Base-by-base conservation (phyloP, 202 grass and related monocot species). In the Musa balbisiana region DNA sequence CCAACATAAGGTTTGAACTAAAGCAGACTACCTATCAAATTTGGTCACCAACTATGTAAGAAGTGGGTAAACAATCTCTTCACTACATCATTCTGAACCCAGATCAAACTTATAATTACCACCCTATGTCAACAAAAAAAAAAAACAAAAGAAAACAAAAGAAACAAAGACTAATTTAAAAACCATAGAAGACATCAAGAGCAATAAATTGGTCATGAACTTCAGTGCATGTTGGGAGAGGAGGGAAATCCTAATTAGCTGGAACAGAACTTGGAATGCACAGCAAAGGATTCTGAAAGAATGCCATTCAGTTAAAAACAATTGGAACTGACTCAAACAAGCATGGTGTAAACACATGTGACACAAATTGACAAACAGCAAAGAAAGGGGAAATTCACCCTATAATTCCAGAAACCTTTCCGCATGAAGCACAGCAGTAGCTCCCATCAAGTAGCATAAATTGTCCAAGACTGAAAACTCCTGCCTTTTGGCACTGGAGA, bases 341-440 rank as follows among this genome's bases (percentile, higher is more conserved):
- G 29, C 29, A 33, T 33, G 29, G 29, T 33, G 3, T 33, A 33
- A 33, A 33, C 29, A 33, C 26, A n/a, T n/a, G 16, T 26, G 11
- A 73, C 3, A 23, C 0, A 27, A 29, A 33, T 14, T 26, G 22
- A 73, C 11, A 23, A 56, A 73, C 64, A 62, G 29, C 33, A 23
- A 73, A 67, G 74, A 33, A 62, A 53, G 53, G 59, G 8, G 3
- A 64, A 69, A 90, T 82, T 80, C 77, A 99, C 95, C 89, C 82
- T 74, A 99, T 86, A 81, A 99, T 92, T 71, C 87, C 95, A 58
- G 89, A 92, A 82, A 99, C 82, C 82, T 99, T 99, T 67, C 95
- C 91, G 49, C 95, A 99, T 52, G 81, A 88, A 85, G 91, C 91
- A 84, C 95, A 99, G 73, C 87, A 92, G 78, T 88, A 92, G 70